Percentiles rank a stretch among this genome's conserved stretches.
These are phyloP conservation scores for Calonectria crousiana DNA, from an alignment of 2,329 filamentous ascomycete genomes.

Conservation along the genomic window DNA sequence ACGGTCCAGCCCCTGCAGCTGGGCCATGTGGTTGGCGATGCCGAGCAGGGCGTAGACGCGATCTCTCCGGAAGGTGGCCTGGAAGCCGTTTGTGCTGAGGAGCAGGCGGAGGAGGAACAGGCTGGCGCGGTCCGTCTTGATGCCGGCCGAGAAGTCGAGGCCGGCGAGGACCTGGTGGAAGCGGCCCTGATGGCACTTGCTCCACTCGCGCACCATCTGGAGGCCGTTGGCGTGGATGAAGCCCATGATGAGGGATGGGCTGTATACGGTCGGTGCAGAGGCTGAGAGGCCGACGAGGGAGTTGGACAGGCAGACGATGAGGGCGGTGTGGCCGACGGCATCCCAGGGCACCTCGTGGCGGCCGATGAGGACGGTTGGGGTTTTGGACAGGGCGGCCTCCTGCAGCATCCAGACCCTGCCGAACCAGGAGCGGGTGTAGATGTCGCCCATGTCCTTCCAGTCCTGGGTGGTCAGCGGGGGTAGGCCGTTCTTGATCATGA, in stretches of 20 bases:
- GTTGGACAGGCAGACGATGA: slow-evolving; percentile 29
- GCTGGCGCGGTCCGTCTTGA: slow-evolving; percentile 18
- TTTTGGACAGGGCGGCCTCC: slow-evolving; percentile 40
- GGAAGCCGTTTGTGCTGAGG: slow-evolving; percentile 34
- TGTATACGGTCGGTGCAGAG: background rate
- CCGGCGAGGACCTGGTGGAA: slow-evolving; percentile 19
- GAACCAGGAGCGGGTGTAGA: slow-evolving; percentile 43
- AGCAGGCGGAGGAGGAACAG: slow-evolving; percentile 29
- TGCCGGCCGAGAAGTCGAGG: slow-evolving; percentile 31
- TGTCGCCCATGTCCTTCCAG: slow-evolving; percentile 28
- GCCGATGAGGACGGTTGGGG: slow-evolving; percentile 39
- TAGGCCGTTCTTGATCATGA: slow-evolving; percentile 31
- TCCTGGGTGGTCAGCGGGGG: slow-evolving; percentile 31
- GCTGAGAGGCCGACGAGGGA: slow-evolving; percentile 29
- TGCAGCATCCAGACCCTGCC: slow-evolving; percentile 46
- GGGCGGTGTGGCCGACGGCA: slow-evolving; percentile 29
- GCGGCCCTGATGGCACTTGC: slow-evolving; percentile 25
- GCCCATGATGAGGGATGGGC: slow-evolving; percentile 25
- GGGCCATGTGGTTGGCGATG: slow-evolving; percentile 36
- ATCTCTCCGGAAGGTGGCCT: slow-evolving; percentile 35
- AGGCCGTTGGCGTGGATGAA: slow-evolving; percentile 33
- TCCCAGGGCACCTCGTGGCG: slow-evolving; percentile 32
- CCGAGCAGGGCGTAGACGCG: slow-evolving; percentile 42
- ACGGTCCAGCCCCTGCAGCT: slow-evolving; percentile 23
- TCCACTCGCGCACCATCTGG: slow-evolving; percentile 35